These are phyloP conservation scores for Nannizzia gypsea DNA, from an alignment of 2,329 filamentous ascomycete species.

Conservation along the genomic window DNA sequence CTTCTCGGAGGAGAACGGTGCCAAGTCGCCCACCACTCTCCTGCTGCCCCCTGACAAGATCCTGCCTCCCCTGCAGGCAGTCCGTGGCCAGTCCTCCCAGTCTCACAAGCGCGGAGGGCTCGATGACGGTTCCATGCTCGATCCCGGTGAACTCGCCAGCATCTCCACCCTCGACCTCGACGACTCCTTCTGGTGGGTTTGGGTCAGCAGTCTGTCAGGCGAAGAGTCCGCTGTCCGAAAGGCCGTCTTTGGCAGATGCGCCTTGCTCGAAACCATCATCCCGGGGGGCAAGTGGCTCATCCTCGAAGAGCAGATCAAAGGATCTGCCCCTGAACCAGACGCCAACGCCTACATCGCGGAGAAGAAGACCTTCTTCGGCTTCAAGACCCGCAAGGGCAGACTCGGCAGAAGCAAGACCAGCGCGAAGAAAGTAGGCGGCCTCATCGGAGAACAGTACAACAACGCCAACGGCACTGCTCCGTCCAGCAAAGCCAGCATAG, in stretches of 20 bases:
- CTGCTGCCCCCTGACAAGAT: slow-evolving; percentile 86
- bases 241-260: slow-evolving; percentile 85
- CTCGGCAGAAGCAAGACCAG: slow-evolving; percentile 59
- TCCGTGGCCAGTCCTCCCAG: slow-evolving; percentile 71
- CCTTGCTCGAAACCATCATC: slow-evolving; percentile 80
- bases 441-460: slow-evolving; percentile 41
- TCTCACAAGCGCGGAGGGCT: slow-evolving; percentile 62
- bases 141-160: slow-evolving; percentile 88
- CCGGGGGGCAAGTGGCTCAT: slow-evolving; percentile 76
- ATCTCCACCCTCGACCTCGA: slow-evolving; percentile 78
- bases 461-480: slow-evolving; percentile 39
- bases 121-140: slow-evolving; percentile 57
- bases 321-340: slow-evolving; percentile 72
- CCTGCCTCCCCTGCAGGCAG: slow-evolving; percentile 64
- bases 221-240: slow-evolving; percentile 82
- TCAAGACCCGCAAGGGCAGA: slow-evolving; percentile 57
- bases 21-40: slow-evolving; percentile 52
- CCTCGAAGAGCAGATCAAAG: slow-evolving; percentile 92
- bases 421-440: slow-evolving; percentile 47
- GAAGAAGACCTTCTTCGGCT: slow-evolving; percentile 90
- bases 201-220: slow-evolving; percentile 89
- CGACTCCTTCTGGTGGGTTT: slow-evolving; percentile 99
- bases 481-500: slow-evolving; percentile 71
- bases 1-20: slow-evolving; percentile 65
- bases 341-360: slow-evolving; percentile 84